Percentiles rank a stretch among this genome's conserved stretches.
These are phyloP conservation scores for Albugo laibachii DNA, from an alignment of 352 stramenopile species.

Conservation along the genomic window DNA sequence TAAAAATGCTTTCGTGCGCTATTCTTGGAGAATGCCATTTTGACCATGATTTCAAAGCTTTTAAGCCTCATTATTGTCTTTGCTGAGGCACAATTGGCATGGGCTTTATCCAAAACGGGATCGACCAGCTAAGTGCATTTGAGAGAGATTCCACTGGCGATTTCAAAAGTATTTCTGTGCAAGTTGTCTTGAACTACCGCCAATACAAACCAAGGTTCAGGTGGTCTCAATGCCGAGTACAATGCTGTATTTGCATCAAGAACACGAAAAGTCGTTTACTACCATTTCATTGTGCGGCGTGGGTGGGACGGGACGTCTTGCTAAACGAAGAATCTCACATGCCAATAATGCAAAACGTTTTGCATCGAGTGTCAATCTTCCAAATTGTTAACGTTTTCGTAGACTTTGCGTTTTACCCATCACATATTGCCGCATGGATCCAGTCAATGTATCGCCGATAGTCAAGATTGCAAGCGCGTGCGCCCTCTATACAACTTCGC, in stretches of 20 bases:
- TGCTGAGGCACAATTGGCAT: too few species aligned
- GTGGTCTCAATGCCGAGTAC: conserved; percentile 19
- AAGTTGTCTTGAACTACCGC: conserved; percentile 24
- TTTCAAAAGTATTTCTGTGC: conserved; percentile 11
- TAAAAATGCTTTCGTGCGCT: too few species aligned
- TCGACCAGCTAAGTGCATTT: too few species aligned
- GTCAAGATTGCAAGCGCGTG: conserved; percentile 16
- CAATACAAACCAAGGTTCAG: conserved; percentile 17
- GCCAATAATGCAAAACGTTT: conserved; percentile 33
- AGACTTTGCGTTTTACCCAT: conserved; percentile 35
- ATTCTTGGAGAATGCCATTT: too few species aligned
- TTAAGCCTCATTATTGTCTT: too few species aligned
- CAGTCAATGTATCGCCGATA: conserved; percentile 41
- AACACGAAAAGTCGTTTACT: conserved; percentile 55
- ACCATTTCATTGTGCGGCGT: conserved; percentile 40
- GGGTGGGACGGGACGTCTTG: conserved; percentile 51
- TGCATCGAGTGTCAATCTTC: background rate
- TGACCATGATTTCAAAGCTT: too few species aligned
- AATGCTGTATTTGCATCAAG: conserved; percentile 39
- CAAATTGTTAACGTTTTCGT: background rate
- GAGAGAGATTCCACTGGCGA: too few species aligned
- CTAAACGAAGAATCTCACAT: conserved; percentile 33
- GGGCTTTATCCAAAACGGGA: too few species aligned
- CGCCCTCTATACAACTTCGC: conserved; percentile 25
- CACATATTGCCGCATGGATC: conserved; percentile 47